Base-by-base conservation (phyloP, 1,139 yeast genomes). In the Candida sanyaensis region DNA sequence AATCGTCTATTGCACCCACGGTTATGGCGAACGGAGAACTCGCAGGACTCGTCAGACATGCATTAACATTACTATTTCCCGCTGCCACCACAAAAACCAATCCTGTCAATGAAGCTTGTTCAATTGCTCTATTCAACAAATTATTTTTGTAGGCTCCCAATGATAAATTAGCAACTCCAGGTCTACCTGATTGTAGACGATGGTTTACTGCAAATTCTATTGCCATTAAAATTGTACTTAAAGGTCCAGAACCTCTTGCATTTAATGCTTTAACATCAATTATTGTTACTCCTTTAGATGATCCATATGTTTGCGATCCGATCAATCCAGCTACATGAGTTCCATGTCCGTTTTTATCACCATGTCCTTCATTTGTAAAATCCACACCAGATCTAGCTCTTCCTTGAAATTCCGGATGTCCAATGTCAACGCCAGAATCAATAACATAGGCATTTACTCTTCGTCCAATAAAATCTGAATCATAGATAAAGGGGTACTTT, bases 321-420 rank as follows among this genome's bases (percentile, higher is more conserved):
- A 89, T 77, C 10, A 90, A 64, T 0, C 97, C 96, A 0, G 97
- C 96, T 4, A 90, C 96, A 64, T 91, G 96, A 0, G 97, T 89
- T 1, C 88, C 87, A 60, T 87, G 95, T 0, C 93, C 93, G 58
- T 84, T 84, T 5, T 58, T 55, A 60, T 86, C 93, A 0, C 86
- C 86, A 0, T 66, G 56, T 0, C 84, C 88, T 61, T 81, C 86
- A 1, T 69, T 73, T 0, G 88, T 82, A 49, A 83, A 77, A 59
- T 85, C 89, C 11, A 61, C 71, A 0, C 90, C 92, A 44, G 62
- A 55, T 3, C 55, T 52, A 0, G 84, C 90, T 47, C 95, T 68
- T 0, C 83, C 84, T 52, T 79, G 84, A 58, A 88, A 84, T 41
- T 87, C 88, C 0, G 83, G 81, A 57, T 85, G 87, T 0, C 71